Evolutionary conservation across 768 basidiomycete species (phyloP).

Genomic region (Termitomyces bulborhizus): DNA sequence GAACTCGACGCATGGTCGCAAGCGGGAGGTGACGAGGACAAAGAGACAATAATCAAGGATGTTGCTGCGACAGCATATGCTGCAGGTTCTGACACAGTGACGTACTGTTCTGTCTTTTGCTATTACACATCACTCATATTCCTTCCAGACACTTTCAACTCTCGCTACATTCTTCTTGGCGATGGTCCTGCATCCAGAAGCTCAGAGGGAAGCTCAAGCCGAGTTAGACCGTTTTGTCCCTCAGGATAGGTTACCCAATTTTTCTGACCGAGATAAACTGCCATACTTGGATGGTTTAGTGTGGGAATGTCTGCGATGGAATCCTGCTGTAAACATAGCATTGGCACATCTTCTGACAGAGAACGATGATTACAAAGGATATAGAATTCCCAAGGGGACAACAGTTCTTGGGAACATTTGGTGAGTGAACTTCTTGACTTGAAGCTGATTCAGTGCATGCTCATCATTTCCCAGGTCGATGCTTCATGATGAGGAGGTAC

Average conservation of each 20-base stretch:
- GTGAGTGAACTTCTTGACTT: background rate
- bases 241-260: conserved; percentile 31
- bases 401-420: conserved; percentile 10
- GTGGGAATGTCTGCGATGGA: conserved; percentile 32
- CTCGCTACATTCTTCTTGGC: conserved; percentile 30
- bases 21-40: background rate
- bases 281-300: conserved; percentile 30
- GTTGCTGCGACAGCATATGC: conserved; percentile 9
- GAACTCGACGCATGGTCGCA: background rate
- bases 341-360: conserved; percentile 5
- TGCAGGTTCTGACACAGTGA: conserved; percentile 10
- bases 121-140: background rate
- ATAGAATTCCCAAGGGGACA: conserved; percentile 12
- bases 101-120: background rate
- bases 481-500: conserved; percentile 5
- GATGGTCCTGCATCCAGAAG: conserved; percentile 30
- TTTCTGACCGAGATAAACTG: conserved; percentile 27
- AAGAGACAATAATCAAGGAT: conserved; percentile 7
- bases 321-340: conserved; percentile 12
- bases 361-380: conserved; percentile 10
- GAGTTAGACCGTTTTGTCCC: conserved; percentile 33
- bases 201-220: conserved; percentile 29
- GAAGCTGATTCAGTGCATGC: background rate
- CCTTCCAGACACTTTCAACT: conserved; percentile 27
- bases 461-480: conserved; percentile 1